Percentiles rank a stretch among this genome's conserved stretches.
These are phyloP conservation scores for Alternaria sp. DNA, from an alignment of 2,329 filamentous ascomycete genomes.

Conservation along the genomic window DNA sequence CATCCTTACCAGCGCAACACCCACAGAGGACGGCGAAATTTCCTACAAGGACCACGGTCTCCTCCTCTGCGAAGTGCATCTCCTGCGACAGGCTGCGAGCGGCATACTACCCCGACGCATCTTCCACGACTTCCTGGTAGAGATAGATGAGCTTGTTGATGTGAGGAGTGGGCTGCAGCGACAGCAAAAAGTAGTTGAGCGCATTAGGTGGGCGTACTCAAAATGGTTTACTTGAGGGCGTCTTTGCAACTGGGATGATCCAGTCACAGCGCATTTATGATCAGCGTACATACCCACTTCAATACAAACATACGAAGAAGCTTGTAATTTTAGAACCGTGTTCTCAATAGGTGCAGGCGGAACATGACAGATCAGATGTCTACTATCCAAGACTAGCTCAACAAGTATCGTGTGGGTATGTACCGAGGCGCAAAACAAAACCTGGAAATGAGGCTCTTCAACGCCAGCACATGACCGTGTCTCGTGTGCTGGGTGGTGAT, in stretches of 20 bases:
- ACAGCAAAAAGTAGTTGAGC: slow-evolving; percentile 79
- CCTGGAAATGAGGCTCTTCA: neutral
- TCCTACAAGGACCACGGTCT: slow-evolving; percentile 93
- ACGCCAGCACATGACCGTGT: neutral
- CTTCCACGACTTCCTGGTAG: slow-evolving; percentile 84
- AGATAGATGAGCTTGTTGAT: slow-evolving; percentile 84
- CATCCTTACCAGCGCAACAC: slow-evolving; percentile 56
- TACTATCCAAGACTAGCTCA: neutral
- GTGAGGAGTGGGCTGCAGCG: slow-evolving; percentile 76
- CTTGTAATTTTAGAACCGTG: neutral
- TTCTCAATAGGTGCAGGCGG: neutral
- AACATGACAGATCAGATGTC: neutral
- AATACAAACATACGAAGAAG: neutral
- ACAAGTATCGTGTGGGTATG: neutral
- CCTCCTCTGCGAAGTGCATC: slow-evolving; percentile 86
- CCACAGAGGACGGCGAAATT: slow-evolving; percentile 75
- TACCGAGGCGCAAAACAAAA: neutral
- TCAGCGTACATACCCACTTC: neutral
- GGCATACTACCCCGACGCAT: slow-evolving; percentile 75
- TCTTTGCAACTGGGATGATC: neutral
- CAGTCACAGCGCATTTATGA: neutral
- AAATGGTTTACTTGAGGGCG: slow-evolving; percentile 64
- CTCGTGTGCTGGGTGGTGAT: neutral
- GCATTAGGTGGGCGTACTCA: slow-evolving; percentile 89
- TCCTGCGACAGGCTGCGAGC: slow-evolving; percentile 73